Evolutionary conservation across 1,284 basidiomycete genomes (phyloP).

Genomic region (Heimioporus retisporus): DNA sequence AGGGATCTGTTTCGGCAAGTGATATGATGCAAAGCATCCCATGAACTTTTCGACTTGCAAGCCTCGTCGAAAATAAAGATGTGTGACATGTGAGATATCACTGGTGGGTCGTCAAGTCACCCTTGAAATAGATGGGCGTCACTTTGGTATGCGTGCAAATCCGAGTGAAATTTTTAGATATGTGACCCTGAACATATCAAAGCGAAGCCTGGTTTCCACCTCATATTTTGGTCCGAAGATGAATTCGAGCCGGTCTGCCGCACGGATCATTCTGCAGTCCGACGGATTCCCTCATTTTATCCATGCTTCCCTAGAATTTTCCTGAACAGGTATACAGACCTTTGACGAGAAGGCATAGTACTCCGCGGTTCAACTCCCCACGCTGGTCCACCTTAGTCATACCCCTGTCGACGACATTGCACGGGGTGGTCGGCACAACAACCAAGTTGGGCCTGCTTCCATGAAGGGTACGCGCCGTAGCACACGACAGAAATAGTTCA

Average conservation of each 20-base stretch:
- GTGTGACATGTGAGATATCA: neutral
- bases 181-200: too few species aligned
- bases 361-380: conserved; percentile 14
- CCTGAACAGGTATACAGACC: conserved; percentile 14
- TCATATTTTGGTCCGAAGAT: too few species aligned
- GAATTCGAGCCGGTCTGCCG: too few species aligned
- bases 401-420: conserved; percentile 3
- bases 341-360: conserved; percentile 25
- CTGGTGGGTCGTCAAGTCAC: neutral
- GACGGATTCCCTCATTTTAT: too few species aligned
- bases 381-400: conserved; percentile 20
- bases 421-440: neutral
- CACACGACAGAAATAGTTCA: conserved; percentile 21
- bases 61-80: too few species aligned
- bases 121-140: neutral
- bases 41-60: neutral
- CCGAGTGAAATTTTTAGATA: too few species aligned
- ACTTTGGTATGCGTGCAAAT: conserved; percentile 6
- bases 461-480: conserved; percentile 13
- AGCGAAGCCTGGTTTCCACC: too few species aligned
- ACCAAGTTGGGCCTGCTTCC: too few species aligned
- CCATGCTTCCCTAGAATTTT: too few species aligned
- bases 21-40: too few species aligned
- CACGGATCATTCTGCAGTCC: too few species aligned
- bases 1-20: too few species aligned